Percentiles rank a stretch among this genome's conserved stretches.
These are phyloP conservation scores for Heritiera littoralis DNA, from an alignment of 345 rosid genomes.

Conservation along the genomic window DNA sequence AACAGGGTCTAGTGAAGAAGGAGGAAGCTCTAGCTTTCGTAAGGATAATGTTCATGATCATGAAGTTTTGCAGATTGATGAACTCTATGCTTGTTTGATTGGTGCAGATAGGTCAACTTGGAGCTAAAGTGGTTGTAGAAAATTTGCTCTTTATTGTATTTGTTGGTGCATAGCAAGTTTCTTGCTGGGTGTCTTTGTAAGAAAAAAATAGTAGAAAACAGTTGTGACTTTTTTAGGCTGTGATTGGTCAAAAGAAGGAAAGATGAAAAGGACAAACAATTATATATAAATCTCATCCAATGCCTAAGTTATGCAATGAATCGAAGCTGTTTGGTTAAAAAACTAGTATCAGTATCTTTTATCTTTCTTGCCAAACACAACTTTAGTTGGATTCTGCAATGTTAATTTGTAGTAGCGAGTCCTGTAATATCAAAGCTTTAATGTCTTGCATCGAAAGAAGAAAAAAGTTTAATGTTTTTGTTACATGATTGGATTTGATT, in stretches of 20 bases:
- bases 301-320: not conserved
- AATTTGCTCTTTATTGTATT: not conserved
- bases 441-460: not conserved
- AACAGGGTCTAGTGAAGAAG: slow-evolving; percentile 41
- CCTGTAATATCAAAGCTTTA: not conserved
- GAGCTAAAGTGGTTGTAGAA: slow-evolving; percentile 27
- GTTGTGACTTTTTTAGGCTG: not conserved
- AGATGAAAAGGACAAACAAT: too few relatives aligned
- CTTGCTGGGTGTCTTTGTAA: slow-evolving; percentile 9
- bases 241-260: not conserved
- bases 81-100: slow-evolving; percentile 70
- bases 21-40: slow-evolving; percentile 36
- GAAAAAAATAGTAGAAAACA: not conserved
- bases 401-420: not conserved
- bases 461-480: not conserved
- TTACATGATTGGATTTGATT: too few relatives aligned
- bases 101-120: slow-evolving; percentile 48
- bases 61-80: slow-evolving; percentile 56
- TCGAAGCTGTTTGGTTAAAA: not conserved
- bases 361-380: not conserved
- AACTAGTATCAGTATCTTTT: not conserved
- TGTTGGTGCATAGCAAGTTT: slow-evolving; percentile 8
- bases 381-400: not conserved
- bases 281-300: not conserved
- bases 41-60: slow-evolving; percentile 22